These are phyloP conservation scores for Hypoxylon subgilvum DNA, from an alignment of 495 filamentous ascomycete genomes.

Conservation along the genomic window DNA sequence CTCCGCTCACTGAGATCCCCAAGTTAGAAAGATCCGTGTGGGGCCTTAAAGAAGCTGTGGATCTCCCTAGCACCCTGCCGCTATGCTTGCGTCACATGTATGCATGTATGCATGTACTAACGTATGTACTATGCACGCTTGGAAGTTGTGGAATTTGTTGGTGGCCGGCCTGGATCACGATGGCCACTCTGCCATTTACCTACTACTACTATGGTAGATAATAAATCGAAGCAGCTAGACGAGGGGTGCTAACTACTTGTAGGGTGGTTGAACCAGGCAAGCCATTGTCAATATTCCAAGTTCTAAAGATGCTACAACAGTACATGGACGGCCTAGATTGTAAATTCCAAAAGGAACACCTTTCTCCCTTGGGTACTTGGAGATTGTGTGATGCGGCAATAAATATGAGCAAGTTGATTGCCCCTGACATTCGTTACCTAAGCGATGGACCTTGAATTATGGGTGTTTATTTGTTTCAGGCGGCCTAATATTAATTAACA, in stretches of 20 bases:
- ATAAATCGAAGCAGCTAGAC: not conserved
- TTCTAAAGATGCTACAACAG: slow-evolving; percentile 11
- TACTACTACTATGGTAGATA: no score
- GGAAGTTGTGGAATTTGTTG: slow-evolving; percentile 13
- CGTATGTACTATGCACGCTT: slow-evolving; percentile 22
- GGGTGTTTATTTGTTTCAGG: no score
- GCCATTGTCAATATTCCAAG: not conserved
- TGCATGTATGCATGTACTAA: not conserved
- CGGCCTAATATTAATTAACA: no score
- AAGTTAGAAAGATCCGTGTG: slow-evolving; percentile 35
- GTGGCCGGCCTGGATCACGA: slow-evolving; percentile 17
- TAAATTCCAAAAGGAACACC: no score
- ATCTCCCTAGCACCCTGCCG: slow-evolving; percentile 29
- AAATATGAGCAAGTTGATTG: no score
- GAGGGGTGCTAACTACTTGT: not conserved
- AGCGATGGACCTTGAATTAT: no score
- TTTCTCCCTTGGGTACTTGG: no score
- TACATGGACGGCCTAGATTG: no score
- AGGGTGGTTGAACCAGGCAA: slow-evolving; percentile 1
- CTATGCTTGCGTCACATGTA: slow-evolving; percentile 39
- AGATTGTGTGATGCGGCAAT: no score
- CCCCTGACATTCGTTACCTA: no score
- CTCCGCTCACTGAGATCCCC: slow-evolving; percentile 27
- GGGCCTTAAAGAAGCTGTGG: slow-evolving; percentile 26
- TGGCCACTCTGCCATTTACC: slow-evolving; percentile 1